A percentile compares a stretch with the other conserved stretches of the same genome.
These are phyloP conservation scores for Karstenula rhodostoma DNA, from an alignment of 2,329 filamentous ascomycete species.

Conservation along the genomic window DNA sequence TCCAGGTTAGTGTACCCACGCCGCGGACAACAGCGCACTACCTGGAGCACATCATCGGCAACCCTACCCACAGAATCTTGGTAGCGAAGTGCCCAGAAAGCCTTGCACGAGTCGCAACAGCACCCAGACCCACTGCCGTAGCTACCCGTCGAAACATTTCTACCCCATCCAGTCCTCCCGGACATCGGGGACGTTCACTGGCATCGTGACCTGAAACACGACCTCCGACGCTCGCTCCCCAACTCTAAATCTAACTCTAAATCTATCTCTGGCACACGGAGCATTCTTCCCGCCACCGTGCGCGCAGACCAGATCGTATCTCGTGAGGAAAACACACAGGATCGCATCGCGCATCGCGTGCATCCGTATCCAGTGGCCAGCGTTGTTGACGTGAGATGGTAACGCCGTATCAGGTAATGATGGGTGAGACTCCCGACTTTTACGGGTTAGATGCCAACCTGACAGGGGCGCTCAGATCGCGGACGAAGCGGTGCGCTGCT, in stretches of 20 bases:
- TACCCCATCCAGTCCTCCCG: neutral
- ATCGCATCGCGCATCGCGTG: neutral
- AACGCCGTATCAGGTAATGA: constrained; percentile 7
- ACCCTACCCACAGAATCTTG: neutral
- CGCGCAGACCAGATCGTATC: constrained; percentile 5
- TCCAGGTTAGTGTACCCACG: neutral
- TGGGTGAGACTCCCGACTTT: constrained; percentile 8
- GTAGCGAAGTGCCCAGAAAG: neutral
- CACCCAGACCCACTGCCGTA: neutral
- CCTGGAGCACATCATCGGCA: neutral
- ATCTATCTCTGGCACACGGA: constrained; percentile 8
- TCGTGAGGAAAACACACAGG: neutral
- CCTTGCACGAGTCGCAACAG: neutral
- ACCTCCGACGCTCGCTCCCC: neutral
- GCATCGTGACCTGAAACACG: constrained; percentile 7
- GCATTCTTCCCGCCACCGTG: constrained; percentile 8
- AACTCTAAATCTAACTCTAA: constrained; percentile 5
- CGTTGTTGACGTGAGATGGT: constrained; percentile 1
- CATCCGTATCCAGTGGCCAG: neutral
- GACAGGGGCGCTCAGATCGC: constrained; percentile 6
- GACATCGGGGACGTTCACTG: constrained; percentile 12
- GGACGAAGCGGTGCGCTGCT: neutral
- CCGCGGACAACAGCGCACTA: neutral
- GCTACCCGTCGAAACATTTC: neutral
- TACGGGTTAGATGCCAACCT: neutral